Evolutionary conservation across 768 basidiomycete genomes (phyloP).

Genomic region (Erythrobasidium yunnanense): DNA sequence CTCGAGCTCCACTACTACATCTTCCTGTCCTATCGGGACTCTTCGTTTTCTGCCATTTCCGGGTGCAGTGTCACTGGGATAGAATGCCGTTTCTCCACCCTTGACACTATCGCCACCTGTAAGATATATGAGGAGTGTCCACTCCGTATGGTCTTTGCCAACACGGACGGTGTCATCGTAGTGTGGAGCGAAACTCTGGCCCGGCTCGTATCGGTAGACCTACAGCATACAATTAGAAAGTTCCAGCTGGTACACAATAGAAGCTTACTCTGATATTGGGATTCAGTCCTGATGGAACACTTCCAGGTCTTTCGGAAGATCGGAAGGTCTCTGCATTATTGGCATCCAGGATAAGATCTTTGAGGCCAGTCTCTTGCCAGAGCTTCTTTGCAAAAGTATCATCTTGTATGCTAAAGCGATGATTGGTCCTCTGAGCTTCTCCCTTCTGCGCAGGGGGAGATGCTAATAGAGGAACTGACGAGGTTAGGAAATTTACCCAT

Average conservation of each 20-base stretch:
- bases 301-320: neutral
- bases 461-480: conserved; percentile 38
- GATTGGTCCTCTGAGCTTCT: conserved; percentile 60
- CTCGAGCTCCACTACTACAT: conserved; percentile 26
- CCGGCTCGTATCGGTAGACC: conserved; percentile 35
- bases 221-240: neutral
- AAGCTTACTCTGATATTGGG: conserved; percentile 61
- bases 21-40: conserved; percentile 12
- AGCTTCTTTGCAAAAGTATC: conserved; percentile 52
- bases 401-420: conserved; percentile 55
- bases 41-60: conserved; percentile 3
- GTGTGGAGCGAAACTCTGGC: conserved; percentile 48
- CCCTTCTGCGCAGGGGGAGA: conserved; percentile 62
- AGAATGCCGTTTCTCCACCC: conserved; percentile 56
- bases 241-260: conserved; percentile 46
- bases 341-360: neutral
- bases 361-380: conserved; percentile 29
- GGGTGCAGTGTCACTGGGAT: conserved; percentile 38
- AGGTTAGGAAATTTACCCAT: conserved; percentile 18
- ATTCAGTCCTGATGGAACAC: conserved; percentile 47
- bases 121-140: conserved; percentile 65
- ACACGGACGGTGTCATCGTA: conserved; percentile 58
- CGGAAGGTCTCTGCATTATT: neutral
- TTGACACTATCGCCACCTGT: conserved; percentile 59
- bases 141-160: conserved; percentile 44